phyloP scores from a whole-genome alignment of 495 filamentous ascomycete genomes.

The Podospora conica region DNA sequence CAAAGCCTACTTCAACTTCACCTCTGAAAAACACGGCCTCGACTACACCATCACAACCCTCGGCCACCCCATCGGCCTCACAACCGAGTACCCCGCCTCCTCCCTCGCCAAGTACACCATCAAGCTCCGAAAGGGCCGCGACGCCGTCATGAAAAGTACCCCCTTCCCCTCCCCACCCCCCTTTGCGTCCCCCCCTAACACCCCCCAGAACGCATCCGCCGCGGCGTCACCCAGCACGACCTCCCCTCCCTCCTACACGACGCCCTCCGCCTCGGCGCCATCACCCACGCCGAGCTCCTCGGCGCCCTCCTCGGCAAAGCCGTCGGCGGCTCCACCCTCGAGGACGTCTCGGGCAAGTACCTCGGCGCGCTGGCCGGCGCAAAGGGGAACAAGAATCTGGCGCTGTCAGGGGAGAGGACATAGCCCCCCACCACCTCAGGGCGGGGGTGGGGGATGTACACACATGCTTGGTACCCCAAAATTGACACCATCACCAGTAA shows the following conservation, averaged over 20 bases:
- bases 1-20: conserved; percentile 29
- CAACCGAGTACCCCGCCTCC: conserved; percentile 28
- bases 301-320: conserved; percentile 31
- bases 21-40: conserved; percentile 20
- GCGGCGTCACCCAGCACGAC: conserved; percentile 30
- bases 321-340: conserved; percentile 24
- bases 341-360: conserved; percentile 30
- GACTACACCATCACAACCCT: conserved; percentile 34
- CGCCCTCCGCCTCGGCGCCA: conserved; percentile 25
- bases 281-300: conserved; percentile 31
- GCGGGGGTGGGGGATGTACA: too few relatives aligned
- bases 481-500: too few relatives aligned
- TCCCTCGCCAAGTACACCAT: conserved; percentile 32
- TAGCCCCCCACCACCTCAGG: too few relatives aligned
- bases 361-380: conserved; percentile 22
- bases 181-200: background rate
- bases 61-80: conserved; percentile 29
- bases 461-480: too few relatives aligned
- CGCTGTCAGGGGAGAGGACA: conserved; percentile 21
- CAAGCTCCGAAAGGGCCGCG: conserved; percentile 31
- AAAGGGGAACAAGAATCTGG: conserved; percentile 17
- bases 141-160: conserved; percentile 29
- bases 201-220: conserved; percentile 24
- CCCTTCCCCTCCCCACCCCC: background rate
- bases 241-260: conserved; percentile 29